Percentiles rank a stretch among this genome's conserved stretches.
Evolutionary conservation across 176 grass and related monocot genomes (phyloP).

Genomic region (Secale cereale): DNA sequence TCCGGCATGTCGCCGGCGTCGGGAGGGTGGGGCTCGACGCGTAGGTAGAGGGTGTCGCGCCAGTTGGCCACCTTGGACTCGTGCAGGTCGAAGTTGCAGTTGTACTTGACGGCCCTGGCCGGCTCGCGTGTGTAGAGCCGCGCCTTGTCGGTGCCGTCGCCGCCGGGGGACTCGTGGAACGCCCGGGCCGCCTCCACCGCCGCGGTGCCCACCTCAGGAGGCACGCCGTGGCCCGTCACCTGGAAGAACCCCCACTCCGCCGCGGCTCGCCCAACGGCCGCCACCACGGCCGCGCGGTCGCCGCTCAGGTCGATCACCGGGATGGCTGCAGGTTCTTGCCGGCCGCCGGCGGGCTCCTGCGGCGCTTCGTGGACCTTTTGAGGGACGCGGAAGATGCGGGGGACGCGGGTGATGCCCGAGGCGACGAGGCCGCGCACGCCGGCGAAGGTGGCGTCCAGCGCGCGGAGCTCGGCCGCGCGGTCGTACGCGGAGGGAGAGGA

Average conservation of each 20-base stretch:
- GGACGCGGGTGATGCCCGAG: constrained; percentile 16
- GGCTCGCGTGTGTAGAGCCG: constrained; percentile 52
- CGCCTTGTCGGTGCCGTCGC: constrained; percentile 43
- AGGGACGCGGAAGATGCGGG: constrained; percentile 44
- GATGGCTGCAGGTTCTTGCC: background rate
- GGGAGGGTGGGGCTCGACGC: constrained; percentile 47
- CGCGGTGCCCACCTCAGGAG: background rate
- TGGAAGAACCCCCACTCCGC: constrained; percentile 68
- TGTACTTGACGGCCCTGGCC: constrained; percentile 38
- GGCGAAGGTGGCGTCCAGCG: constrained; percentile 46
- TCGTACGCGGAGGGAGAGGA: no score
- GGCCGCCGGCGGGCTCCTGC: background rate
- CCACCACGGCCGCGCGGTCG: background rate
- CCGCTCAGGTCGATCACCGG: constrained; percentile 40
- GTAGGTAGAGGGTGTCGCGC: constrained; percentile 59
- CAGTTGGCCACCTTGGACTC: constrained; percentile 46
- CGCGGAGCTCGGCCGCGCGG: constrained; percentile 40
- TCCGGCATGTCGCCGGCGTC: constrained; percentile 30
- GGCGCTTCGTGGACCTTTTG: background rate
- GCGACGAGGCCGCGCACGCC: constrained; percentile 59
- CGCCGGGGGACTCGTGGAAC: constrained; percentile 46
- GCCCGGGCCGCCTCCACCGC: constrained; percentile 4
- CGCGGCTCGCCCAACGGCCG: constrained; percentile 9
- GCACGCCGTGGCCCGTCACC: constrained; percentile 49
- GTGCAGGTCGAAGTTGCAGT: constrained; percentile 65